Base-by-base conservation (phyloP, 352 stramenopile species). In the Phytophthora podocarpi region DNA sequence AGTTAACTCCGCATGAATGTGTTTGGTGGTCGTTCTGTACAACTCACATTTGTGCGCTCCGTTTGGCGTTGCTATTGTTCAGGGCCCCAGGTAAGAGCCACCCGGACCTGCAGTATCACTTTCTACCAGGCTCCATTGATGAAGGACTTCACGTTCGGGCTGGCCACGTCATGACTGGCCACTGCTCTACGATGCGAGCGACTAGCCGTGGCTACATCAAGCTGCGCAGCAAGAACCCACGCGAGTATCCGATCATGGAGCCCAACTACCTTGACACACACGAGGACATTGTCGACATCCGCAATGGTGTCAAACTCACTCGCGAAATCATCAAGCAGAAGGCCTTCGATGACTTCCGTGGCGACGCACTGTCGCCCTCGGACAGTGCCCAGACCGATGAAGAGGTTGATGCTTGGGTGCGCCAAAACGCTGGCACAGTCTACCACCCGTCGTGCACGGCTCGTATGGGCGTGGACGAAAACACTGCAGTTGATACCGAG, bases 381-480 rank as follows among this genome's bases (percentile, higher is more conserved):
- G 70, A 80, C 26, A 52, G 67, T 32, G 56, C 87, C 0, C 62
- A 88, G 48, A 73, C 51, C 0, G 80, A 90, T 48, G 76, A 70
- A 0, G 61, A 86, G 49, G 91, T 93, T 54, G 87, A 93, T 46
- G 82, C 81, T 11, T 94, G 85, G 85, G 65, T 90, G 43, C 85
- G 82, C 10, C 56, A 90, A 55, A 62, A 91, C 65, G 80, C 76
- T 1, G 78, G 89, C 41, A 87, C 82, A 49, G 83, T 81, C 1
- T 96, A 92, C 62, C 87, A 96, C 51, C 79, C 83, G 52, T 91
- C 80, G 48, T 92, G 87, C 65, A 96, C 87, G 8, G 91, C 89
- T 73, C 76, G 78, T 43, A 95, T 96, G 85, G 87, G 87, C 42
- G 75, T 74, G 39, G 74, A 74, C 47, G 70, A 81, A 26, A 83